phyloP scores from a whole-genome alignment of 768 basidiomycete genomes.

The Saitozyma sp. region DNA sequence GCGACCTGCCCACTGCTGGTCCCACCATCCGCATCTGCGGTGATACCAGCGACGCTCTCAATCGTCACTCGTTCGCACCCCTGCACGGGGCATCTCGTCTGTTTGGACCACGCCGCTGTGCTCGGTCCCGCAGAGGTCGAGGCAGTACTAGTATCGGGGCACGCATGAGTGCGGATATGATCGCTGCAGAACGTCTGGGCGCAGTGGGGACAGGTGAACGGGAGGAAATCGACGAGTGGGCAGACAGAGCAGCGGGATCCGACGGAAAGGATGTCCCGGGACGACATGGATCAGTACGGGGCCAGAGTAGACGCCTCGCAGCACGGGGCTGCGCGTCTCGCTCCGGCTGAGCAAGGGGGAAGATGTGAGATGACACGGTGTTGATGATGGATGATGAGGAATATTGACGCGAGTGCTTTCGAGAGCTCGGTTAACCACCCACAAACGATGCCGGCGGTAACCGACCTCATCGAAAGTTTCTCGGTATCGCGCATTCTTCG shows the following conservation, averaged over 20 bases:
- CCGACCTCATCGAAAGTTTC: too few relatives aligned
- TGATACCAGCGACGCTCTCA: conserved; percentile 25
- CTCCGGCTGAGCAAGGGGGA: too few relatives aligned
- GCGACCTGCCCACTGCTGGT: neutral
- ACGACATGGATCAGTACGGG: too few relatives aligned
- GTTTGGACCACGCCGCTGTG: neutral
- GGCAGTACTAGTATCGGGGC: neutral
- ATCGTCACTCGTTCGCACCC: conserved; percentile 34
- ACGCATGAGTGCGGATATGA: conserved; percentile 32
- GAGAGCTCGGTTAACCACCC: too few relatives aligned
- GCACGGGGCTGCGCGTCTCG: too few relatives aligned
- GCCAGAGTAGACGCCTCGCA: too few relatives aligned
- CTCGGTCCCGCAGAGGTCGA: conserved; percentile 4
- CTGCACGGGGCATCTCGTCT: conserved; percentile 16
- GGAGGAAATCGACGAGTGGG: conserved; percentile 37
- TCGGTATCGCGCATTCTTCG: neutral
- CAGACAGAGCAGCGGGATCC: conserved; percentile 29
- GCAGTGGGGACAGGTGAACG: conserved; percentile 31
- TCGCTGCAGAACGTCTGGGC: conserved; percentile 17
- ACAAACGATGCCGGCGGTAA: too few relatives aligned
- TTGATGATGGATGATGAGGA: too few relatives aligned
- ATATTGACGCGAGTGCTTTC: too few relatives aligned
- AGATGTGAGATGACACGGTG: too few relatives aligned
- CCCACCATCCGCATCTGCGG: neutral
- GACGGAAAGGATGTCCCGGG: conserved; percentile 12